These are phyloP conservation scores for Hippophae gyantsensis DNA, from an alignment of 306 rosid genomes.

Conservation along the genomic window DNA sequence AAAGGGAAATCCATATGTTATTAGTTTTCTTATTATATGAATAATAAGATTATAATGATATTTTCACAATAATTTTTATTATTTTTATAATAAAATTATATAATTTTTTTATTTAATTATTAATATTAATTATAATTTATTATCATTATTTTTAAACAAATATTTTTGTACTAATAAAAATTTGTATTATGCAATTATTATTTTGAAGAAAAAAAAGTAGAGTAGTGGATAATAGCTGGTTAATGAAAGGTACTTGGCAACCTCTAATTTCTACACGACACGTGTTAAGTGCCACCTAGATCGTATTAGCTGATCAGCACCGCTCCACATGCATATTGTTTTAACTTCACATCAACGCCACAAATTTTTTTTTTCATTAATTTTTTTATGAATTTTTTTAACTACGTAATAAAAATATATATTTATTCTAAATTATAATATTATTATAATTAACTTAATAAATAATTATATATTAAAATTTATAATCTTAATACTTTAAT, in stretches of 20 bases:
- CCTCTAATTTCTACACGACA: conserved; percentile 19
- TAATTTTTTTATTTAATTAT: too few species aligned
- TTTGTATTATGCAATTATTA: too few species aligned
- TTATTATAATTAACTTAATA: too few species aligned
- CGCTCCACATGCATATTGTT: conserved; percentile 37
- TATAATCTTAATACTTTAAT: too few species aligned
- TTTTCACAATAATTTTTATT: too few species aligned
- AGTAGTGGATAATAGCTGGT: conserved; percentile 17
- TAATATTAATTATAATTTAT: too few species aligned
- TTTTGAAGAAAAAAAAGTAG: background rate
- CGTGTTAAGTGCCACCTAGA: conserved; percentile 15
- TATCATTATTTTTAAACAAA: conserved; percentile 3
- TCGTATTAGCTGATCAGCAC: conserved; percentile 17
- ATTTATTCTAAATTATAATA: too few species aligned
- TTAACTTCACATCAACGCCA: conserved; percentile 31
- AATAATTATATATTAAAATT: too few species aligned
- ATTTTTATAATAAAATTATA: too few species aligned
- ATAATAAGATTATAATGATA: too few species aligned
- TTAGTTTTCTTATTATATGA: conserved; percentile 16
- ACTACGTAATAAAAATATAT: background rate
- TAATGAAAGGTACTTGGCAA: conserved; percentile 45
- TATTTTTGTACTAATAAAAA: too few species aligned
- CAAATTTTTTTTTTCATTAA: background rate
- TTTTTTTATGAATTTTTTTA: background rate
- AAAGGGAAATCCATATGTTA: conserved; percentile 39